Percentiles rank a stretch among this genome's conserved stretches.
phyloP scores from a whole-genome alignment of 768 basidiomycete species.

The Lepiota venenata region DNA sequence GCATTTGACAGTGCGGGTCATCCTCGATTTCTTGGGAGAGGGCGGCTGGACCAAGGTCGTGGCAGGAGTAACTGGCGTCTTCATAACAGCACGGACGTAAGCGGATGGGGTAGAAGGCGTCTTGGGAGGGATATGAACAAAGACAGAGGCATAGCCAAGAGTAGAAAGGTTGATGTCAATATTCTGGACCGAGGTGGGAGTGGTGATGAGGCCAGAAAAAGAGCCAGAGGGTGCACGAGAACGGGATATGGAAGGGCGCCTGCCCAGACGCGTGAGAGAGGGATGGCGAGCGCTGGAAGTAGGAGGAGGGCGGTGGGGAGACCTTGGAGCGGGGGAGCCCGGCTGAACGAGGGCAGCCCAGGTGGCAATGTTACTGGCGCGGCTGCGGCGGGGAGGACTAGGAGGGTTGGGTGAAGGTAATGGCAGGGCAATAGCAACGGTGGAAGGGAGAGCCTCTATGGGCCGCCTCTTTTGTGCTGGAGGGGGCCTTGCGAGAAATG shows the following conservation, averaged over 20 bases:
- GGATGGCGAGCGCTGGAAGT: constrained; percentile 16
- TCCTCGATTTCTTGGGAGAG: constrained; percentile 15
- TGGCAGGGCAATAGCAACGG: constrained; percentile 10
- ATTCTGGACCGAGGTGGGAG: constrained; percentile 43
- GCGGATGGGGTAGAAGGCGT: constrained; percentile 43
- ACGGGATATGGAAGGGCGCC: constrained; percentile 33
- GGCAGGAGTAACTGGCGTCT: constrained; percentile 1
- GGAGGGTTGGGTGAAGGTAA: constrained; percentile 11
- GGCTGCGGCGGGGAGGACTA: constrained; percentile 21
- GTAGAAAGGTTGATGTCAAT: constrained; percentile 55
- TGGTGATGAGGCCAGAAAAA: constrained; percentile 42
- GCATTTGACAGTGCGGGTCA: constrained; percentile 13
- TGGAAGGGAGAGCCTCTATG: constrained; percentile 25
- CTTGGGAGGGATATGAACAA: constrained; percentile 50
- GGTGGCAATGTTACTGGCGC: constrained; percentile 48
- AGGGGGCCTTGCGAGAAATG: constrained; percentile 42
- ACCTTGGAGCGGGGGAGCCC: constrained; percentile 54
- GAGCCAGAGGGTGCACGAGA: constrained; percentile 41
- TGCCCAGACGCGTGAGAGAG: constrained; percentile 19
- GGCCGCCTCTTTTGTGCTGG: constrained; percentile 33
- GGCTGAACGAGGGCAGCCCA: constrained; percentile 71
- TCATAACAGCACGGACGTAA: constrained; percentile 22
- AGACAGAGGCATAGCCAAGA: constrained; percentile 64
- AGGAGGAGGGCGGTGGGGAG: constrained; percentile 33
- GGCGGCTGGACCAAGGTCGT: constrained; percentile 14